Conservation (phyloP, 768 basidiomycete genomes). For the Boletus pseudopeckii region DNA sequence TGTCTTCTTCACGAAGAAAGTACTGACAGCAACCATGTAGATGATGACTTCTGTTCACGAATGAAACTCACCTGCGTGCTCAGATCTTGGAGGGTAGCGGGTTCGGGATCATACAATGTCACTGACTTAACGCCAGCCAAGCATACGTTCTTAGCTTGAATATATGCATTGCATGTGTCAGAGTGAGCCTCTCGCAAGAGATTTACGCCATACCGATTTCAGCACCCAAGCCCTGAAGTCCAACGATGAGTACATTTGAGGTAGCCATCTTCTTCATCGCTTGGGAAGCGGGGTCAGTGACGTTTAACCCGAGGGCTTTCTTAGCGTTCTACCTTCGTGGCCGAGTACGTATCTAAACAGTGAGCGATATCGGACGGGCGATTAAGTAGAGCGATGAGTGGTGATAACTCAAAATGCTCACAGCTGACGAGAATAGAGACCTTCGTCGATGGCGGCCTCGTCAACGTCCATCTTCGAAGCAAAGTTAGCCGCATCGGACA, state of each 20-base stretch:
- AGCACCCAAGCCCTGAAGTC: slow-evolving; percentile 87
- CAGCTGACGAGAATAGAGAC: slow-evolving; percentile 91
- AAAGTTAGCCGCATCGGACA: slow-evolving; percentile 37
- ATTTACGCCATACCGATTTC: slow-evolving; percentile 71
- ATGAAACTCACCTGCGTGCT: slow-evolving; percentile 73
- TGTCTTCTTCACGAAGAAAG: slow-evolving; percentile 83
- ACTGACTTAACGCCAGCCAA: slow-evolving; percentile 98
- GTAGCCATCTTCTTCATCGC: slow-evolving; percentile 99
- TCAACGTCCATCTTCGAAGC: slow-evolving; percentile 76
- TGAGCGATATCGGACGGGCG: slow-evolving; percentile 16
- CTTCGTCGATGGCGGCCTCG: slow-evolving; percentile 87
- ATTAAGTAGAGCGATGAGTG: slow-evolving; percentile 13
- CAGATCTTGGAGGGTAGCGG: slow-evolving; percentile 82
- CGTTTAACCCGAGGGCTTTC: background rate
- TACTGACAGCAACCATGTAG: slow-evolving; percentile 53
- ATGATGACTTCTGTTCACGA: background rate
- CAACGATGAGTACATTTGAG: slow-evolving; percentile 92
- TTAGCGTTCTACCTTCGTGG: slow-evolving; percentile 69
- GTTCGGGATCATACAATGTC: slow-evolving; percentile 91
- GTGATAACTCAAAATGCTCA: slow-evolving; percentile 40
- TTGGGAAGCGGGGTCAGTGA: slow-evolving; percentile 35
- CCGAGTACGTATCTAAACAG: slow-evolving; percentile 82
- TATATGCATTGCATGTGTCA: slow-evolving; percentile 13
- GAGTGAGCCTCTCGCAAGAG: slow-evolving; percentile 1
- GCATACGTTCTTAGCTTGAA: slow-evolving; percentile 81